Evolutionary conservation across 73 alveolate species (phyloP).

Genomic region (Paraurostyla sp.): DNA sequence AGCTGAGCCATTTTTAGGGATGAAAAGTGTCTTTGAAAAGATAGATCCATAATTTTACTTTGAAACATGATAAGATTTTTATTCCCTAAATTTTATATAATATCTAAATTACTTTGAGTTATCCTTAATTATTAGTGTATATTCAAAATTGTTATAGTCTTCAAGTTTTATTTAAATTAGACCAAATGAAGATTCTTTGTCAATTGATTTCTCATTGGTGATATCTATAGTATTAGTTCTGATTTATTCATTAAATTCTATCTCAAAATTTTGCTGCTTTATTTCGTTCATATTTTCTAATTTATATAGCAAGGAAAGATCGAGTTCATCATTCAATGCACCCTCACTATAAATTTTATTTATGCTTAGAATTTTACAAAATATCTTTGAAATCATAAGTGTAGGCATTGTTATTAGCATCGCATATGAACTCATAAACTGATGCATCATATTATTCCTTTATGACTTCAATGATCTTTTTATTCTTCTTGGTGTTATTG

Average conservation of each 20-base stretch:
- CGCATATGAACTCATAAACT: conserved; percentile 26
- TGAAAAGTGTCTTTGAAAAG: neutral
- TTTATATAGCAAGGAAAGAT: neutral
- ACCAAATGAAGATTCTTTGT: neutral
- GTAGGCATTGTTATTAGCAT: neutral
- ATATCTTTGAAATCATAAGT: conserved; percentile 45
- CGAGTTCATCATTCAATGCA: neutral
- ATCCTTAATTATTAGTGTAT: neutral
- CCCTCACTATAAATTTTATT: neutral
- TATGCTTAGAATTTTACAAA: neutral
- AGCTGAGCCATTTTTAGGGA: neutral
- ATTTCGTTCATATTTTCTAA: neutral
- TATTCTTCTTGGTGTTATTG: conserved; percentile 17
- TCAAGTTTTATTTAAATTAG: neutral
- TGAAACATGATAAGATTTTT: neutral
- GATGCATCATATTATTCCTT: neutral
- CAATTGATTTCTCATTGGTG: too few species aligned
- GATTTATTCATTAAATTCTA: neutral
- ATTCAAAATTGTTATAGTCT: neutral
- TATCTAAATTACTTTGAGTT: neutral
- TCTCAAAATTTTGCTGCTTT: neutral
- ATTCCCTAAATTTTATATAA: neutral
- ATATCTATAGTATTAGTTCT: neutral
- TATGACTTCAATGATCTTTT: conserved; percentile 27
- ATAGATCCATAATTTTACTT: neutral